Base-by-base conservation (phyloP, 495 filamentous ascomycete species). In the Aspergillus sclerotioniger region DNA sequence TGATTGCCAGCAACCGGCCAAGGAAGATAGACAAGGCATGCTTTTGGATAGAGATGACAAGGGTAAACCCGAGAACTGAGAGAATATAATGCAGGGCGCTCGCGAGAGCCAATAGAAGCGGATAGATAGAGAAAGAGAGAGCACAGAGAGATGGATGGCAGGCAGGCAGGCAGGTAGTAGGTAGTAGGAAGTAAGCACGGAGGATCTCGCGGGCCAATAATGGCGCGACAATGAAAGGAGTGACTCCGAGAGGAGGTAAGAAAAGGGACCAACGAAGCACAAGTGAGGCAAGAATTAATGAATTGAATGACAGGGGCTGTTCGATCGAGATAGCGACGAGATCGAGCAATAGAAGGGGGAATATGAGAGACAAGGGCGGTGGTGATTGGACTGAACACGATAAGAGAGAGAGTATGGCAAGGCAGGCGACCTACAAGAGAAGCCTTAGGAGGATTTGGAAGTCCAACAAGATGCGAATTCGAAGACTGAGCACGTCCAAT, bases 351-450 rank as follows among this genome's bases (percentile, higher is more conserved):
- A 64, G 59, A 41, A 62, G 60, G 61, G 61, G 62, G 39, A 68
- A 63, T 52, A 61, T 43, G 56, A 64, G 53, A 66, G 58, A 67
- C 59, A 45, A 61, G 44, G 57, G 53, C 53, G 50, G 41, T 37
- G 17, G 35, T 57, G 58, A 41, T 50, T 51, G 41, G 52, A 54
- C 53, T 47, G 49, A 60, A 65, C 60, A 46, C 46, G 59, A 68
- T 58, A 64, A 60, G 51, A 54, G 62, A 53, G 58, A 54, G 33
- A 25, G 33, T 13, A 66, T 54, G 54, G 59, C 56, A 63, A 70
- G 67, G 62, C 58, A 75, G 71, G 73, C 72, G 61, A 78, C 75
- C 75, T 77, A 77, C 75, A 76, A 7, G 47, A 77, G 72, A 77
- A 75, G 72, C 75, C 75, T 67, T 67, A 54, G 44, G 57, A 62